Base-by-base conservation (phyloP, 352 stramenopile species). In the Globisporangium megalacanthum region DNA sequence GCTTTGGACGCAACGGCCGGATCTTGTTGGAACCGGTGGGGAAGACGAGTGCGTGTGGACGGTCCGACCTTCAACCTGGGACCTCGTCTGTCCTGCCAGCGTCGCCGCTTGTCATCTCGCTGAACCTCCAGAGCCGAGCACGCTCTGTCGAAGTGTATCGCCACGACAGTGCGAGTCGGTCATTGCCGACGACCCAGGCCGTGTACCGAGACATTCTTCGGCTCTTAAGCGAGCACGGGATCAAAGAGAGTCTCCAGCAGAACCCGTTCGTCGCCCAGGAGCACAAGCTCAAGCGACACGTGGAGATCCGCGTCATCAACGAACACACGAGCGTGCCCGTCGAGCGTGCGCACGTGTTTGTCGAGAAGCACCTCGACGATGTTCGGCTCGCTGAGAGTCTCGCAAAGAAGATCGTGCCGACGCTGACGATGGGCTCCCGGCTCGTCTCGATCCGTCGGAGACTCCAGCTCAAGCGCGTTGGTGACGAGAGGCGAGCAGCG, bases 181-280 rank as follows among this genome's bases (percentile, higher is more conserved):
- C 60, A 0, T 48, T 87, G 8, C 76, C 79, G 7, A 89, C 76
- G 0, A 69, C 79, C 10, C 76, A 84, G 49, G 81, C 73, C 1
- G 58, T 87, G 6, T 87, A 76, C 51, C 66, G 76, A 6, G 69
- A 49, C 6, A 63, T 89, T 11, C 49, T 89, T n/a, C 64, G 68
- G 0, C 58, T 72, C 44, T 54, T 89, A 14, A 46, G 71, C 19
- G 66, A 83, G 9, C 60, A 84, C 46, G 76, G 76, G 3, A 81
- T 87, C 41, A 85, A 86, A 35, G 79, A 89, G 57, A 86, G 79
- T 35, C 55, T 89, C 6, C 76, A 89, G 39, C 71, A 85, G 49
- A 86, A 87, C 33, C 75, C 77, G 3, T 87, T 87, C 29, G 64
- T 70, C 11, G 53, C 69, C 4, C 64, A 75, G 10, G 68, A 77